Conservation (phyloP, 257 asterid species). For the Ballota nigra region DNA sequence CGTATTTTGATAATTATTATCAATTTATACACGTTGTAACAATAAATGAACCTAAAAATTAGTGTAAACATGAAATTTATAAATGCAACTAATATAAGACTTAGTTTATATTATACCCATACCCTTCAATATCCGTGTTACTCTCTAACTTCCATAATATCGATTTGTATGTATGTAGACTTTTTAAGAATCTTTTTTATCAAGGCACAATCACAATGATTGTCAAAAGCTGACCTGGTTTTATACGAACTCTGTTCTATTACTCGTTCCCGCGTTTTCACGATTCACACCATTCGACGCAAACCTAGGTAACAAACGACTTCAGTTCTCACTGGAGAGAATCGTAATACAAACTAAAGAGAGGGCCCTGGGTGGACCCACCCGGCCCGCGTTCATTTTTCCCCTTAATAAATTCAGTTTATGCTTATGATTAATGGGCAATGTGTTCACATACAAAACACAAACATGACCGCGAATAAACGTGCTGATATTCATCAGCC, state of each 20-base stretch:
- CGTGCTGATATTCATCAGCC: conserved; percentile 35
- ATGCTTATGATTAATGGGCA: too few relatives aligned
- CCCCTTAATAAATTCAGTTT: too few relatives aligned
- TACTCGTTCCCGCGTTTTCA: not conserved
- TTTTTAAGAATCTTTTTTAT: not conserved
- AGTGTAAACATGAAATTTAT: too few relatives aligned
- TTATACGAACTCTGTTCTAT: not conserved
- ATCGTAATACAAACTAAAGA: conserved; percentile 2
- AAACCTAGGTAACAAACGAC: not conserved
- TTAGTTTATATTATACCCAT: too few relatives aligned
- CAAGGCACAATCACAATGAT: not conserved
- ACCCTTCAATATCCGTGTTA: too few relatives aligned
- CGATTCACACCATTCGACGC: not conserved
- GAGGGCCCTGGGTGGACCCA: conserved; percentile 9
- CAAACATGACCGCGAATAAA: conserved; percentile 40
- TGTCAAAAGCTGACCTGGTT: not conserved
- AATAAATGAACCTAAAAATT: too few relatives aligned
- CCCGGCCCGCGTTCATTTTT: not conserved
- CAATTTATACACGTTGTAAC: too few relatives aligned
- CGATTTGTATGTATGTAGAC: too few relatives aligned
- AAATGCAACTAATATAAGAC: too few relatives aligned
- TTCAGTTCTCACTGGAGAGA: conserved; percentile 3
- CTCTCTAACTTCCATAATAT: too few relatives aligned
- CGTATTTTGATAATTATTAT: too few relatives aligned
- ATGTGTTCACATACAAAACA: not conserved